Base-by-base conservation (phyloP, 495 filamentous ascomycete species). In the Xylaria grammica region DNA sequence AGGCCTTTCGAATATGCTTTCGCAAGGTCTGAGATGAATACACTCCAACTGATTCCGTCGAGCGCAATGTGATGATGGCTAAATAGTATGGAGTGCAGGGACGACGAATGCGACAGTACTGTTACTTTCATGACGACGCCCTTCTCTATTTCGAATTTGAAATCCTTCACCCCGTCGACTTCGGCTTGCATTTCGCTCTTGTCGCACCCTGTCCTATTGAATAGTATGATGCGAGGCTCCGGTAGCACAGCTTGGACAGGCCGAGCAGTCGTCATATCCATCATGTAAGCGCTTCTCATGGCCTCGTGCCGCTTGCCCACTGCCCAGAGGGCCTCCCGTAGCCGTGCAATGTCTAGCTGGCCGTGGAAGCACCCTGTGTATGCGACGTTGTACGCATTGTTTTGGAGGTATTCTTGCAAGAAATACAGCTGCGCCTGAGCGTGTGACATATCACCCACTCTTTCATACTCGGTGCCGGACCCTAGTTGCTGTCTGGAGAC, bases 291-390 rank as follows among this genome's bases (percentile, higher is more conserved):
- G 1, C 77, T 82, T 1, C 79, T 62, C 1, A 79, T 36, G 0
- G 74, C 63, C 63, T 83, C 79, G 55, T 83, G 80, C 11, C 74
- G 67, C 9, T 65, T 48, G 1, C 38, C 66, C 7, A 78, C 69
- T 4, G 44, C 10, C 8, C 65, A 20, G 4, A 79, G 49, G 2
- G 80, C 79, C 7, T 59, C 34, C 1, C 71, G 54, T 9, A 83
- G 65, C 4, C 55, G 32, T 8, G 30, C 20, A 29, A 68, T 32
- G 46, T 74, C 63, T 11, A 68, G 60, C 9, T 49, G 48, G 17
- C 74, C 74, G 32, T 64, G 60, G 13, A 75, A 50, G 29, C 66
- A 55, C 56, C 61, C 73, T 8, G 54, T 45, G 19, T 71, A 59
- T 13, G 65, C 57, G 17, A 76, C 29, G 52, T 75, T 77, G 42